Evolutionary conservation across 163 green algal genomes (phyloP).

Genomic region (Chlamydomonas reinhardtii): DNA sequence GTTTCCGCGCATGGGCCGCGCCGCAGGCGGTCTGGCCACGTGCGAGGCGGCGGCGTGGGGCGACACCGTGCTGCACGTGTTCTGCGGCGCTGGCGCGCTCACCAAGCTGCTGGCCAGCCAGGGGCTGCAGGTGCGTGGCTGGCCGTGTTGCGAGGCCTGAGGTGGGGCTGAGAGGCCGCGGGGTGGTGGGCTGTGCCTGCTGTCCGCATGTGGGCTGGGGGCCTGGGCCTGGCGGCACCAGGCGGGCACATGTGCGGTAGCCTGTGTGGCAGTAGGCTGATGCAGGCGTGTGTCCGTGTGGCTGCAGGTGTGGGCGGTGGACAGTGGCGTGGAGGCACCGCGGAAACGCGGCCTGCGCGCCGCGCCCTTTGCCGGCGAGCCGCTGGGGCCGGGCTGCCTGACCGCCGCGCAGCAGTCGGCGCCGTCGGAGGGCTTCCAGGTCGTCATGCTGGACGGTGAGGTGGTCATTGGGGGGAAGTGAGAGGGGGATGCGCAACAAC

Average conservation of each 20-base stretch:
- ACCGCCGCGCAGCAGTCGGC: not conserved
- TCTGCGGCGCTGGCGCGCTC: slow-evolving; percentile 72
- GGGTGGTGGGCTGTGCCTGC: too few species aligned
- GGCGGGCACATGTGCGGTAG: too few species aligned
- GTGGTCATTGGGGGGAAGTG: too few species aligned
- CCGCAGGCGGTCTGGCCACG: slow-evolving; percentile 61
- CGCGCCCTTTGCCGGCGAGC: not conserved
- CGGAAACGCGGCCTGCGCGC: slow-evolving; percentile 56
- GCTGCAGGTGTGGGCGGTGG: slow-evolving; percentile 61
- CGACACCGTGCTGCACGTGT: slow-evolving; percentile 74
- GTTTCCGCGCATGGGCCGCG: slow-evolving; percentile 67
- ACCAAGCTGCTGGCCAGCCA: slow-evolving; percentile 82
- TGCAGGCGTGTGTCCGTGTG: too few species aligned
- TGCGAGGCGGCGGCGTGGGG: slow-evolving; percentile 53
- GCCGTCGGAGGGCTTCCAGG: slow-evolving; percentile 41
- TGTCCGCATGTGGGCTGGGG: too few species aligned
- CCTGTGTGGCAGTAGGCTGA: too few species aligned
- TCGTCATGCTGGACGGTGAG: slow-evolving; percentile 57
- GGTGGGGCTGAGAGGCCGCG: too few species aligned
- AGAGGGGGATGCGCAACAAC: not conserved
- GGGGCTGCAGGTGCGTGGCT: slow-evolving; percentile 62
- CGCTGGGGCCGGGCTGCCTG: slow-evolving; percentile 31
- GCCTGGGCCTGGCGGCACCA: not conserved
- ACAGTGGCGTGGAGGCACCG: slow-evolving; percentile 56
- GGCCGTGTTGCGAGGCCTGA: too few species aligned